Evolutionary conservation across 345 rosid genomes (phyloP), one percentile per base, ranked within the genome.

Genomic region (Dimocarpus longan): DNA sequence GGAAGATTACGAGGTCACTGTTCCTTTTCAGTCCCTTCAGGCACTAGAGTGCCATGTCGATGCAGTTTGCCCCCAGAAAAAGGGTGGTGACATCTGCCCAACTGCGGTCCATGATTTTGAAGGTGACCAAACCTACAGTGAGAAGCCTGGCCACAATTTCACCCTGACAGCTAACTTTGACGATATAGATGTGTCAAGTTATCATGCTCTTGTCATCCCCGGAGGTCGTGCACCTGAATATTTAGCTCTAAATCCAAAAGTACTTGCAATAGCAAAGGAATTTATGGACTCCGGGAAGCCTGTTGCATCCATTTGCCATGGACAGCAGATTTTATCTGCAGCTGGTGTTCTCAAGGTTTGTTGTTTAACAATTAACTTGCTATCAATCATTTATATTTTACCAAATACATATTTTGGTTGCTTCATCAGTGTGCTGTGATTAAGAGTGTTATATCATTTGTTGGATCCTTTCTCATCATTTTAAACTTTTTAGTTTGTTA

Each of bases 71-170:
- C 98, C 98, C n/a, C 81, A 85, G 73, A 95, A 93, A 84, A 91
- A 89, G 80, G 90, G 86, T 66, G 95, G 95, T 67, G 95, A 93
- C 70, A 81, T 80, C 66, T 95, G 97, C 79, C 88, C 89, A 73
- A 95, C 98, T 62, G 98, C 98, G 28, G 79, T 95, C 79, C 98
- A 95, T 81, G 98, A 93, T 82, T 95, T 95, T 78, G 98, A 93
- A 88, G 98, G 98, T 73, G 98, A 95, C 74, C 98, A 95, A 74
- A 95, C 98, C 70, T 95, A 95, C 88, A 95, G 93, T 60, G 98
- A 93, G 84, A 95, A 95, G 83, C 95, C 95, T 21, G 98, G 98
- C 74, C 93, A 93, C 87, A 69, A 78, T 78, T 95, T 95, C 84
- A 90, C 88, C 22, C 82, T 93, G 76, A 95, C 91, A 43, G 91